Evolutionary conservation across 768 basidiomycete genomes (phyloP).

Genomic region (Suillus plorans): DNA sequence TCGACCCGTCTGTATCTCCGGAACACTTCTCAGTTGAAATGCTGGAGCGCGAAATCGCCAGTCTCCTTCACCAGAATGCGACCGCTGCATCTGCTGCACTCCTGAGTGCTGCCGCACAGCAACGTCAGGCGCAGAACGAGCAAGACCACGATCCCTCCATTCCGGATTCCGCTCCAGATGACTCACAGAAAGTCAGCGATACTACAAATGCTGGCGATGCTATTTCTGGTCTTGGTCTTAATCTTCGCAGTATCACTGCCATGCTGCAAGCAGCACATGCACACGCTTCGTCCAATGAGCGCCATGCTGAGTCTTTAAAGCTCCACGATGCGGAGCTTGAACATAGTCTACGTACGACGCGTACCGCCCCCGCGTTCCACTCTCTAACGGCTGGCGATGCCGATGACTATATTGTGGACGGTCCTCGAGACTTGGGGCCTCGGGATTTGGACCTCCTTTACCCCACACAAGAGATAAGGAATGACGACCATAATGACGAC

Average conservation of each 20-base stretch:
- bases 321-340: slow-evolving; percentile 45
- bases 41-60: slow-evolving; percentile 77
- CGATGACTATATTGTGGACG: slow-evolving; percentile 22
- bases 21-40: slow-evolving; percentile 66
- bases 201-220: slow-evolving; percentile 6
- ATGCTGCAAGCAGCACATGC: slow-evolving; percentile 78
- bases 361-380: slow-evolving; percentile 76
- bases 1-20: slow-evolving; percentile 38
- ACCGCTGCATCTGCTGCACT: slow-evolving; percentile 66
- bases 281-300: slow-evolving; percentile 50
- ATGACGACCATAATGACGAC: slow-evolving; percentile 25
- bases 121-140: slow-evolving; percentile 50
- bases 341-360: slow-evolving; percentile 53
- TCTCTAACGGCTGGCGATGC: slow-evolving; percentile 59
- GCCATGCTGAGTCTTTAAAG: slow-evolving; percentile 45
- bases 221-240: slow-evolving; percentile 47
- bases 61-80: slow-evolving; percentile 72
- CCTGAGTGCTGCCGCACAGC: slow-evolving; percentile 66
- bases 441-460: slow-evolving; percentile 60
- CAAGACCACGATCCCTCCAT: slow-evolving; percentile 35
- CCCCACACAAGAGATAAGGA: slow-evolving; percentile 34
- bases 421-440: slow-evolving; percentile 34
- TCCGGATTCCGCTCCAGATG: slow-evolving; percentile 26
- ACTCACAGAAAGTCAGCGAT: slow-evolving; percentile 10
- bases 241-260: slow-evolving; percentile 68